Evolutionary conservation across 805 yeast genomes (phyloP).

Genomic region (Pichia rugopelliculosa): DNA sequence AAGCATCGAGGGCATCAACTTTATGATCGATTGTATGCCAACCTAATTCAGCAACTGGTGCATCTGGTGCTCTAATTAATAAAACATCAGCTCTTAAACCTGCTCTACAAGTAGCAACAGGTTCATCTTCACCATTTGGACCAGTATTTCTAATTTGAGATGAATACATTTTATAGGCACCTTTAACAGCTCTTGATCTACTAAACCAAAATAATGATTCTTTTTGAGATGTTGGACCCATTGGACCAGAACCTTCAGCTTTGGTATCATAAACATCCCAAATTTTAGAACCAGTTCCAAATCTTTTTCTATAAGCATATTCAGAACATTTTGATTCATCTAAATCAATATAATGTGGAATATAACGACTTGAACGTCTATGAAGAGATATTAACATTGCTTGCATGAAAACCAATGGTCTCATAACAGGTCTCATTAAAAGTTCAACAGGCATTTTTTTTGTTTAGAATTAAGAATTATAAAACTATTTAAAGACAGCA

Average conservation of each 20-base stretch:
- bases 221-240: constrained; percentile 36
- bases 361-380: constrained; percentile 47
- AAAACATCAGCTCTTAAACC: constrained; percentile 54
- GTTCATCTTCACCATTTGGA: constrained; percentile 43
- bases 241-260: constrained; percentile 29
- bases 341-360: constrained; percentile 45
- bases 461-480: neutral
- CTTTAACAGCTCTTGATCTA: constrained; percentile 60
- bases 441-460: constrained; percentile 53
- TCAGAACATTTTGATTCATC: constrained; percentile 29
- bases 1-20: constrained; percentile 55
- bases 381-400: constrained; percentile 49
- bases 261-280: constrained; percentile 47
- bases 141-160: constrained; percentile 35
- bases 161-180: constrained; percentile 54
- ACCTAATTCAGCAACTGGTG: constrained; percentile 49
- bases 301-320: constrained; percentile 45
- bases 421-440: constrained; percentile 49
- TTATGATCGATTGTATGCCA: constrained; percentile 56
- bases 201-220: constrained; percentile 45
- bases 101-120: constrained; percentile 52
- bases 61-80: constrained; percentile 43
- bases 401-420: constrained; percentile 51
- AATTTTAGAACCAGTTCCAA: constrained; percentile 54
- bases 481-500: neutral